Percentiles rank a stretch among this genome's conserved stretches.
phyloP scores from a whole-genome alignment of 2,329 filamentous ascomycete genomes.

The Fusarium burgessii region DNA sequence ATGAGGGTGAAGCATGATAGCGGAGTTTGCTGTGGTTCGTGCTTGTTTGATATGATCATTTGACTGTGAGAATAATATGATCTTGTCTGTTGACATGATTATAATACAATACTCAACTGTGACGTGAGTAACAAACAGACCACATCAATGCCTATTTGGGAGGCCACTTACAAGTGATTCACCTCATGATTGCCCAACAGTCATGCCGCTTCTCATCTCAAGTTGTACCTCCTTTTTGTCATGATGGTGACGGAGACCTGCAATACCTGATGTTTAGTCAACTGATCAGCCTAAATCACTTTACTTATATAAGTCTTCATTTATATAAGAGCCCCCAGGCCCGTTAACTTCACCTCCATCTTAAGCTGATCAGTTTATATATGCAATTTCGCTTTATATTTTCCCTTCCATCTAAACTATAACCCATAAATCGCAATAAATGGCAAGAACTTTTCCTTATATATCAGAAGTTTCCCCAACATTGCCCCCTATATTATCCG shows the following conservation, averaged over 20 bases:
- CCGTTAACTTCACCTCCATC: no score
- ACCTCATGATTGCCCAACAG: neutral
- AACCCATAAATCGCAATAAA: neutral
- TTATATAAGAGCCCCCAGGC: neutral
- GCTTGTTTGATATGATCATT: neutral
- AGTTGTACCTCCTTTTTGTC: neutral
- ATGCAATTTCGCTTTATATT: neutral
- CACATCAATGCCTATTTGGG: no score
- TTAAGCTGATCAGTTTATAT: neutral
- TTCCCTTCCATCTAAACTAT: neutral
- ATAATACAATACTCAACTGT: neutral
- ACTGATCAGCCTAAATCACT: no score
- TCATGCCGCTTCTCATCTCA: neutral
- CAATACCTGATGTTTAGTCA: no score
- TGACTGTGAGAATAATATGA: neutral
- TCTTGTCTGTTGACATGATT: neutral
- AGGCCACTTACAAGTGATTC: fast-evolving
- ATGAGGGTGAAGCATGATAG: neutral
- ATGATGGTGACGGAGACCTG: neutral
- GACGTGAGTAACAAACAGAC: neutral
- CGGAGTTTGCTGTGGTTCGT: neutral
- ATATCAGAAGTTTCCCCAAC: neutral
- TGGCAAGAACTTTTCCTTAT: neutral
- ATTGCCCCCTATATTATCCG: slow-evolving; percentile 32
- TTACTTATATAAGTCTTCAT: neutral